A percentile compares a stretch with the other conserved stretches of the same genome.
phyloP scores from a whole-genome alignment of 2,329 filamentous ascomycete species.

The Aspergillus spinulosporus region DNA sequence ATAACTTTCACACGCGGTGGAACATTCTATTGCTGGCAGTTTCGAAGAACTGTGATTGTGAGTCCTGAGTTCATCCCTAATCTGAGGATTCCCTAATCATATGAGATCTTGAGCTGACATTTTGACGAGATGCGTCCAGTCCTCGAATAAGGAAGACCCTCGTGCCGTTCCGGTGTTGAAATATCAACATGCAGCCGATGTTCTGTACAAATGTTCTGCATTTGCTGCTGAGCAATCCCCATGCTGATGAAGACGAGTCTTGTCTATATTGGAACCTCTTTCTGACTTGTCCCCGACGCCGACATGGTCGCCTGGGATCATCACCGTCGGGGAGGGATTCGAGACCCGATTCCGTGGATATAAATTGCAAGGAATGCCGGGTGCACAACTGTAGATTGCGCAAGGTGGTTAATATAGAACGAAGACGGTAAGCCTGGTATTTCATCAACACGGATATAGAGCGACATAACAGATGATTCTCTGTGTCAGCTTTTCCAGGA shows the following conservation, averaged over 20 bases:
- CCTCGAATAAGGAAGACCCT: conserved; percentile 47
- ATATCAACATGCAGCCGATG: conserved; percentile 58
- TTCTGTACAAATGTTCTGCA: conserved; percentile 43
- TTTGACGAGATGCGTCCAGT: conserved; percentile 34
- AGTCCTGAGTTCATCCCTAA: conserved; percentile 25
- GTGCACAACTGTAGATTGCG: conserved; percentile 54
- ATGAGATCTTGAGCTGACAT: conserved; percentile 17
- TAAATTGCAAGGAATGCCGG: conserved; percentile 54
- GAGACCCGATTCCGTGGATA: conserved; percentile 42
- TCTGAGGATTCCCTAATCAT: too few species aligned
- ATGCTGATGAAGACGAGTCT: conserved; percentile 34
- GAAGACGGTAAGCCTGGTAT: conserved; percentile 47
- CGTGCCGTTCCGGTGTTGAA: conserved; percentile 49
- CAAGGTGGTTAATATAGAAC: conserved; percentile 56
- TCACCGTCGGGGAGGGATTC: conserved; percentile 38
- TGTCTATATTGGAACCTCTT: conserved; percentile 48
- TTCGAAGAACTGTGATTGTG: conserved; percentile 54
- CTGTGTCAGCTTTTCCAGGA: neutral
- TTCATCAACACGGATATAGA: neutral
- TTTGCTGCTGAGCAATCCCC: conserved; percentile 53
- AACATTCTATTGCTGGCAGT: conserved; percentile 54
- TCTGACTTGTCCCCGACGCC: conserved; percentile 57
- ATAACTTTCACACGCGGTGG: conserved; percentile 50
- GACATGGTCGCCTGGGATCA: conserved; percentile 48
- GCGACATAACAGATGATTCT: neutral